Conservation (phyloP, 495 filamentous ascomycete species). For the Xeromyces bisporus region DNA sequence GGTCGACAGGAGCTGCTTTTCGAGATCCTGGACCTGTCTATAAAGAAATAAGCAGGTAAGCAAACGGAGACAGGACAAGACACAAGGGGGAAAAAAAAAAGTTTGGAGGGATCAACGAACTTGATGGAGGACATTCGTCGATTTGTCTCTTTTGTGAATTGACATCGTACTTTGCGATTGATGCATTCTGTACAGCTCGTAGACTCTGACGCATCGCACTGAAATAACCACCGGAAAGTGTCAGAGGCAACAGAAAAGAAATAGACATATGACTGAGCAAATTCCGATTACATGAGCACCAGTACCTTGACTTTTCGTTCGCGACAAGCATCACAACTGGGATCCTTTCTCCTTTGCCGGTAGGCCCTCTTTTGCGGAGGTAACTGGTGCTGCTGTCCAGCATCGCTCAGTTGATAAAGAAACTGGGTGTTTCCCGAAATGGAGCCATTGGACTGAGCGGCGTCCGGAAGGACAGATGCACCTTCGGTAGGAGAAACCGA, state of each 20-base stretch:
- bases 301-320: constrained; percentile 88
- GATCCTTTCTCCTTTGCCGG: constrained; percentile 85
- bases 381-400: constrained; percentile 20
- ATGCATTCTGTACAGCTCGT: constrained; percentile 92
- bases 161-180: constrained; percentile 86
- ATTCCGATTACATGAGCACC: too few relatives aligned
- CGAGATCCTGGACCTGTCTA: constrained; percentile 87
- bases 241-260: too few relatives aligned
- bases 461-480: constrained; percentile 17
- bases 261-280: too few relatives aligned
- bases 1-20: constrained; percentile 68
- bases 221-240: constrained; percentile 2
- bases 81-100: background rate
- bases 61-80: constrained; percentile 1
- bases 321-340: constrained; percentile 92
- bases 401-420: constrained; percentile 26
- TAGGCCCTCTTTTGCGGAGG: constrained; percentile 72
- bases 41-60: constrained; percentile 8
- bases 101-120: constrained; percentile 27
- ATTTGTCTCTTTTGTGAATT: constrained; percentile 98
- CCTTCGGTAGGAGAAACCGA: constrained; percentile 26
- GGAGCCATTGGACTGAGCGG: constrained; percentile 17
- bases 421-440: constrained; percentile 22
- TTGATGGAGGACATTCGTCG: constrained; percentile 98
- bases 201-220: constrained; percentile 93